Evolutionary conservation across 2,329 filamentous ascomycete species (phyloP), one percentile per base, ranked within the genome.

Genomic region (Aspergillus ustus): DNA sequence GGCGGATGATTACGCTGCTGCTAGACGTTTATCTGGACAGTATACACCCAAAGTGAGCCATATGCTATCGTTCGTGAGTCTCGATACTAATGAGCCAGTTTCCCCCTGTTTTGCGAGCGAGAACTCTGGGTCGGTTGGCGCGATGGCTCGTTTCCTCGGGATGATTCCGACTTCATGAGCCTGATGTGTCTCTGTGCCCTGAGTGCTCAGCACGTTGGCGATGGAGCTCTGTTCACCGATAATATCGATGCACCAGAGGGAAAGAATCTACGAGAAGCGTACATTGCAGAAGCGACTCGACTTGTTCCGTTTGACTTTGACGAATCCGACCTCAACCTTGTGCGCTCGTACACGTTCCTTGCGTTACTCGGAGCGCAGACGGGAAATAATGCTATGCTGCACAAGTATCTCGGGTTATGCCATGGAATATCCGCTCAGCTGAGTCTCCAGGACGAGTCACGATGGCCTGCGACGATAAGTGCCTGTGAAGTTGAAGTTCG

Each of bases 11-110:
- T 9, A 55, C 40, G 13, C 9, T 43, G 20, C 19, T 57, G 4
- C 48, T 57, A 7, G 55, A 57, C n/a, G 22, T 57, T 28, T 57
- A 57, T 17, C 37, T 57, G 19, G 55, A 57, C 20, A 57, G 45
- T 19, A 44, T 57, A 9, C 34, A 57, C 19, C 46, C 55, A 11
- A 57, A 50, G 55, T 55, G 19, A 13, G 52, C 31, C 7, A 1
- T 2, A 11, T 4, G 34, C n/a, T 11, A 31, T 28, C 4, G 13
- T 37, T 7, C 15, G 7, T 37, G 17, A 34, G 28, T 29, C 4
- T 50, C 22, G 22, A 20, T 25, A 5, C 17, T 55, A 40, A 45
- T 13, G 7, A 19, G 29, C n/a, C 37, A 52, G 49, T 7, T 52
- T 57, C 28, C 45, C 29, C 7, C 4, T 37, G 8, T 57, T 50